Evolutionary conservation across 2,329 filamentous ascomycete genomes (phyloP), one percentile per base, ranked within the genome.

Genomic region (Exophiala sideris): DNA sequence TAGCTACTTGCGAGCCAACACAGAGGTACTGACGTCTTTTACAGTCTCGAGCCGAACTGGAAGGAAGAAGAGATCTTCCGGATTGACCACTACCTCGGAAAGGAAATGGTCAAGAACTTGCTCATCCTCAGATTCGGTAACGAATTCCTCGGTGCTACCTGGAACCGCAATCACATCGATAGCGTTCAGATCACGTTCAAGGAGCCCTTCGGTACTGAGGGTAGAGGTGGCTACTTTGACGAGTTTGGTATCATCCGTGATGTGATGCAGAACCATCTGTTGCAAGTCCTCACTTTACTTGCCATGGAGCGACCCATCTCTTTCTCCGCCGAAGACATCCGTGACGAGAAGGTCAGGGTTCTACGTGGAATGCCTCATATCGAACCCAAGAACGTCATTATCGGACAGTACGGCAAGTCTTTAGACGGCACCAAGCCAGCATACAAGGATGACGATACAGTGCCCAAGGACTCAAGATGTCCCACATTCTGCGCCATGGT

Each of bases 31-130:
- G 41, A 59, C 51, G 29, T 32, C 5, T 16, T 33, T 3, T 14
- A 24, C 34, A 60, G 57, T 29, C 84, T 99, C 60, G 89, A 92
- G 70, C 94, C 94, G 40, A 91, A 99, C 77, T 99, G 94, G 95
- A 94, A 89, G 69, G 95, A 99, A 76, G 92, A 97, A 50, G 94
- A 99, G 77, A 86, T 99, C 64, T 99, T 95, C 85, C 91, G 94
- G 70, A 99, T 99, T 68, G 94, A 99, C 73, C 94, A 99, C 78
- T 99, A 99, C 75, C 84, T 99, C 45, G 95, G 95, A 67, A 99
- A 99, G 82, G 94, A 99, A 77, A 99, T 99, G 94, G 94, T 99
- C 68, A 99, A 99, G 85, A 99, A 99, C 77, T 95, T 99, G 65
- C 82, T 99, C 63, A 96, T 99, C 65, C 83, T 99, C 64, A 85